Base-by-base conservation (phyloP, 148 eudicot species). In the Mesembryanthemum crystallinum region DNA sequence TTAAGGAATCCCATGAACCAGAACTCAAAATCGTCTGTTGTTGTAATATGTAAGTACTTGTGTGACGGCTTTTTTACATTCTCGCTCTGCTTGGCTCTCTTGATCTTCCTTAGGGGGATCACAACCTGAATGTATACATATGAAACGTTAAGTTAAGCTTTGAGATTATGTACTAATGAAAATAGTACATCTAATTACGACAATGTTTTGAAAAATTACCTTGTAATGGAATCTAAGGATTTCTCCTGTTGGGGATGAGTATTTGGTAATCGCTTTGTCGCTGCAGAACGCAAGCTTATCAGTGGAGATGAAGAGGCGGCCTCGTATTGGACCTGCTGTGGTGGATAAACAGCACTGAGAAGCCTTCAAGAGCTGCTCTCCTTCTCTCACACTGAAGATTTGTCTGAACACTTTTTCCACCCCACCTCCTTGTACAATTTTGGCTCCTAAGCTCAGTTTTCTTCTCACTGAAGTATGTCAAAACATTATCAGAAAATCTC, bases 1-100 rank as follows among this genome's bases (percentile, higher is more conserved):
- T 69, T 83, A 8, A 77, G 45, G 60, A 87, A 76, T 51, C 86
- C 86, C 84, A 79, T 76, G 62, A 86, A 86, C 86, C 89, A 86
- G 55, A 86, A 86, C 49, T 79, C 85, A 25, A 73, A 83, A 15
- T 74, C 72, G 24, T 86, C 88, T 12, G 62, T 52, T 0, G 86
- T 81, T 8, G 73, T 60, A n/a, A 83, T 30, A 29, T 81, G 84
- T 17, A 86, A 57, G 69, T 86, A 86, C 75, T 86, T 86, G 49
- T 75, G 76, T 30, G 86, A 79, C 17, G 80, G 79, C 45, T 76
- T 77, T 55, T 76, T 79, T 66, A 45, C 39, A 58, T 79, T 86
- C 60, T 76, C 81, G 17, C 85, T 76, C 24, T 79, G 85, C 55
- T 52, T 77, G 24, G 57, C 66, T 71, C 67, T 79, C 65, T 73